Evolutionary conservation across 2,329 filamentous ascomycete genomes (phyloP).

Genomic region (Calonectria crousiana): DNA sequence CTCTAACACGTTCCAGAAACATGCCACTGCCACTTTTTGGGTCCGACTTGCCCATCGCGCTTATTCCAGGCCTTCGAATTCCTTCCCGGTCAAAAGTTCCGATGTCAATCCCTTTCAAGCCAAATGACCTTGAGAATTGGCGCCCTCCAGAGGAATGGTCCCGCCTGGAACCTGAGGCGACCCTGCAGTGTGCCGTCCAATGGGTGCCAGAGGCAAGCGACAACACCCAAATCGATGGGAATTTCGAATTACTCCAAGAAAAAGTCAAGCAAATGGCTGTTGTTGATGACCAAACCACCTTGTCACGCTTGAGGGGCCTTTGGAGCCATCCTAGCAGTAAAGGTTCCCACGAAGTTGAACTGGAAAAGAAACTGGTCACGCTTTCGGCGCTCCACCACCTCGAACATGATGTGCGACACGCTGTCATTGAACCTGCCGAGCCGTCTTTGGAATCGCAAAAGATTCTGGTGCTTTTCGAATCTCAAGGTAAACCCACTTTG

Average conservation of each 20-base stretch:
- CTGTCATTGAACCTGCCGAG: constrained; percentile 6
- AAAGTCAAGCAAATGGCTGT: constrained; percentile 38
- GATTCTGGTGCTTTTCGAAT: constrained; percentile 65
- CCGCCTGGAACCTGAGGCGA: constrained; percentile 17
- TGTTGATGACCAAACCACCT: constrained; percentile 53
- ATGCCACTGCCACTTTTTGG: constrained; percentile 27
- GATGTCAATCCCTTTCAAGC: constrained; percentile 42
- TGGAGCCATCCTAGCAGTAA: constrained; percentile 24
- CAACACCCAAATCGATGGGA: background rate
- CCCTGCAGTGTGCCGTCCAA: no score
- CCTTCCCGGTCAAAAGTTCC: constrained; percentile 24
- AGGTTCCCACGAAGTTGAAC: constrained; percentile 50
- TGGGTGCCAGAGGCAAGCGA: background rate
- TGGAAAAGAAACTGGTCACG: constrained; percentile 72
- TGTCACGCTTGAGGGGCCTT: constrained; percentile 64
- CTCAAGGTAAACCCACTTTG: constrained; percentile 53
- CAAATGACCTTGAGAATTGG: constrained; percentile 58
- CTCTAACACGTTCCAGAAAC: constrained; percentile 18
- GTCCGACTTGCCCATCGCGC: constrained; percentile 31
- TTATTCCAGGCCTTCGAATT: constrained; percentile 19
- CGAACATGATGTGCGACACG: constrained; percentile 48
- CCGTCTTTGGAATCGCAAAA: constrained; percentile 35
- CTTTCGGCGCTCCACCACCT: constrained; percentile 66
- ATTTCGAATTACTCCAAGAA: constrained; percentile 25
- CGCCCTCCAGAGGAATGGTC: constrained; percentile 60